Evolutionary conservation across 192 early-diverging fungal genomes (phyloP).

Genomic region (Piromyces finnis): DNA sequence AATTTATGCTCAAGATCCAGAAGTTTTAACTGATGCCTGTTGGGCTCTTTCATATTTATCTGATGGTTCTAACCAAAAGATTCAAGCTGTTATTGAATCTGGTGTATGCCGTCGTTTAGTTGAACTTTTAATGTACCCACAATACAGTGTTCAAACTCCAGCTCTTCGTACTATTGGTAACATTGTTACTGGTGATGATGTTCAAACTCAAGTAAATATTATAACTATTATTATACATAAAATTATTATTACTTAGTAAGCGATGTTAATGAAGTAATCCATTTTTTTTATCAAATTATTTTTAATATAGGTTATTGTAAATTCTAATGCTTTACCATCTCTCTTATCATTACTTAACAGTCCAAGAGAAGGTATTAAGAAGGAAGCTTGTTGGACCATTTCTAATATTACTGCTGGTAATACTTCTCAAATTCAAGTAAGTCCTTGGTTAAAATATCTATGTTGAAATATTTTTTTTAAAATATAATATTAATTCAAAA

Average conservation of each 20-base stretch:
- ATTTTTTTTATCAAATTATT: neutral
- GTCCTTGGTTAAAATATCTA: too few relatives aligned
- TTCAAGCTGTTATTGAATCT: slow-evolving; percentile 91
- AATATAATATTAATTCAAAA: too few relatives aligned
- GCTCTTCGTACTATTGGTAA: slow-evolving; percentile 94
- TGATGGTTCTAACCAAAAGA: slow-evolving; percentile 92
- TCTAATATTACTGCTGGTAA: slow-evolving; percentile 98
- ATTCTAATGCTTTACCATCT: slow-evolving; percentile 66
- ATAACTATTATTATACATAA: neutral
- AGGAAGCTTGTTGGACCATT: slow-evolving; percentile 99
- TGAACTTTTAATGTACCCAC: slow-evolving; percentile 73
- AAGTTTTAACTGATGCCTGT: slow-evolving; percentile 95
- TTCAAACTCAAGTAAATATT: slow-evolving; percentile 62
- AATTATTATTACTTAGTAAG: too few relatives aligned
- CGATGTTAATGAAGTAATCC: too few relatives aligned
- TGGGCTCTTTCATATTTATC: slow-evolving; percentile 99
- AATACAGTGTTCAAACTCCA: slow-evolving; percentile 83
- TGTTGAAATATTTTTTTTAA: too few relatives aligned
- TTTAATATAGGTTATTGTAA: slow-evolving; percentile 45
- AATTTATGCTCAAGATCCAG: slow-evolving; percentile 78
- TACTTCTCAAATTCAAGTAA: slow-evolving; percentile 60
- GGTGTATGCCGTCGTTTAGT: slow-evolving; percentile 86
- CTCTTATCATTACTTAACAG: slow-evolving; percentile 66
- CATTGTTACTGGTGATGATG: slow-evolving; percentile 96
- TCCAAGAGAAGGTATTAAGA: slow-evolving; percentile 87